phyloP scores from a whole-genome alignment of 768 basidiomycete species.

The Lactarius sp. region DNA sequence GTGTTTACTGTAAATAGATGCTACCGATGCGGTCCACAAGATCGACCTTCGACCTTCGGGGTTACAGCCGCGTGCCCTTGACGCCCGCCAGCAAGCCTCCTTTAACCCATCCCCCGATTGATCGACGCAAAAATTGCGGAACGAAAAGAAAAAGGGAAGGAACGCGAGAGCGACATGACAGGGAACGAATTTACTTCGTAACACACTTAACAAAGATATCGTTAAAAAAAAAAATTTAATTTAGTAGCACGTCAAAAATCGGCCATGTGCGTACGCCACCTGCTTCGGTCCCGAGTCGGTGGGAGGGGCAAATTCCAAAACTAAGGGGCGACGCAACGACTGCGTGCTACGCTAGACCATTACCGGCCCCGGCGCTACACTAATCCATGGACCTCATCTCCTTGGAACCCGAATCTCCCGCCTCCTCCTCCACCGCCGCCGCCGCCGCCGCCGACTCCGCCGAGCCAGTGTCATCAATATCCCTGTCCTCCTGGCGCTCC shows the following conservation, averaged over 20 bases:
- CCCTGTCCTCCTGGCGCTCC: conserved; percentile 5
- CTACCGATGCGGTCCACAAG: background rate
- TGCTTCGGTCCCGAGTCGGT: background rate
- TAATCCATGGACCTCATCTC: no score
- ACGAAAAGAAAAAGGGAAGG: background rate
- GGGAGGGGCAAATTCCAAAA: no score
- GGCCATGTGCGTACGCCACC: background rate
- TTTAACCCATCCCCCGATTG: background rate
- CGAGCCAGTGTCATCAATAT: background rate
- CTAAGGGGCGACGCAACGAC: no score
- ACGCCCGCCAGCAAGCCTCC: background rate
- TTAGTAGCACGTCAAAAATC: no score
- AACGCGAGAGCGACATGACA: background rate
- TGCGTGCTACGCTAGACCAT: background rate
- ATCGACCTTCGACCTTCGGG: conserved; percentile 7
- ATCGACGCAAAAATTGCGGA: background rate
- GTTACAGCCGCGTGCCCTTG: background rate
- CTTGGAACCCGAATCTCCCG: no score
- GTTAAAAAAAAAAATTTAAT: background rate
- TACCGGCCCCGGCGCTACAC: background rate
- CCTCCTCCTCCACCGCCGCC: background rate
- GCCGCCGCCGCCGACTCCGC: background rate
- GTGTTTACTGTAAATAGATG: background rate
- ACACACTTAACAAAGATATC: no score
- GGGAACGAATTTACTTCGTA: background rate